Evolutionary conservation across 2,329 filamentous ascomycete species (phyloP).

Genomic region (Didymella glomerata): DNA sequence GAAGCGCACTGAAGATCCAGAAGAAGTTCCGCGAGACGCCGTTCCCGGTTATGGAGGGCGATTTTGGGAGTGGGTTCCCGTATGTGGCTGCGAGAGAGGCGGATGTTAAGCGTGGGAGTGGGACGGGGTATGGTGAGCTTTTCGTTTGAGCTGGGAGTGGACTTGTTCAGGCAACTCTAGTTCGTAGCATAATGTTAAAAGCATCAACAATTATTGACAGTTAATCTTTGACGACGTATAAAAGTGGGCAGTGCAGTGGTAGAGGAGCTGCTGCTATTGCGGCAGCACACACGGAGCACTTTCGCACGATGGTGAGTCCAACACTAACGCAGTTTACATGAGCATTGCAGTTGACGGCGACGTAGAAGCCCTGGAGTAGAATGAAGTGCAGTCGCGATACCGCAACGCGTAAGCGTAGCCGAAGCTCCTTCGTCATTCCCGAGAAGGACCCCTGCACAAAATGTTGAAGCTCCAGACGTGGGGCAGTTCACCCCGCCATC

Average conservation of each 20-base stretch:
- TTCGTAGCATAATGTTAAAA: neutral
- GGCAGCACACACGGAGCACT: too few relatives aligned
- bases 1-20: neutral
- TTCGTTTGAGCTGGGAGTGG: neutral
- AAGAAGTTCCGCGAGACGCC: neutral
- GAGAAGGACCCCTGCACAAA: constrained; percentile 6
- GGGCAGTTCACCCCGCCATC: constrained; percentile 17
- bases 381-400: neutral
- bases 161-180: neutral
- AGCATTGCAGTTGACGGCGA: too few relatives aligned
- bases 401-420: neutral
- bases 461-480: constrained; percentile 9
- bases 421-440: neutral
- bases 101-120: neutral
- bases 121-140: neutral
- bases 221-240: too few relatives aligned
- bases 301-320: too few relatives aligned
- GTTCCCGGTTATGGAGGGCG: neutral
- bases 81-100: neutral
- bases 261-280: too few relatives aligned
- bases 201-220: too few relatives aligned
- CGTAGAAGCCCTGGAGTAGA: neutral
- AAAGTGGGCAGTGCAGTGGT: too few relatives aligned
- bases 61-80: neutral
- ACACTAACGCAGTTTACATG: too few relatives aligned